Base-by-base conservation (phyloP, 2,329 filamentous ascomycete species). In the Epichloe bromicola region DNA sequence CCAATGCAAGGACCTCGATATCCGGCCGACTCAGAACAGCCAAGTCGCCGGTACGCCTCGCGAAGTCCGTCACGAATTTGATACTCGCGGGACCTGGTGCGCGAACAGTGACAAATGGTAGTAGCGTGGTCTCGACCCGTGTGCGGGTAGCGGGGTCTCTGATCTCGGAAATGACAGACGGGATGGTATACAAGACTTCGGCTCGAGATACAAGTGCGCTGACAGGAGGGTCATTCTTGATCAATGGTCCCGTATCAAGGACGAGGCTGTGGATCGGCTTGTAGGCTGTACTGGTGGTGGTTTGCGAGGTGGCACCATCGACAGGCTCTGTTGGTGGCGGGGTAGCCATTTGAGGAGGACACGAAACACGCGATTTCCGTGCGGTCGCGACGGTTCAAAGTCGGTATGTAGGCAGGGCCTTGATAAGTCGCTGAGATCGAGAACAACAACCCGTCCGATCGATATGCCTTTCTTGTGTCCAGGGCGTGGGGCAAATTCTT, bases 221-320 rank as follows among this genome's bases (percentile, higher is more conserved):
- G 23, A 93, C 80, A 11, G 87, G 74, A 12, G 91, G 88, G 57
- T 93, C 85, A 70, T 96, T 96, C 65, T 91, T 91, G 66, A 98
- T 90, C 54, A 98, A 82, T 7, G 91, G 89, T 26, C 90, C 91
- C 3, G 93, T 86, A 64, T 98, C 93, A 58, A 98, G 77, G 30
- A 97, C 78, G 48, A 97, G 80, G 50, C 84, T 85, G 70, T 94
- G 83, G 47, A 95, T 81, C 0, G 83, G 77, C 64, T 90, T 95
- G 45, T 54, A 44, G 43, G 42, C 17, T 43, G 51, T 5, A 41
- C 55, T 41, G 46, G 36, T 41, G 46, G 36, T n/a, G 49, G 51
- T 17, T 12, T 48, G 51, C 30, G 55, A 44, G 53, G 53, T 40
- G 44, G 40, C 39, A 19, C 43, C 40, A 19, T 38, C 38, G 34